Conservation (phyloP, 2,329 filamentous ascomycete genomes). For the Penicillium polonicum region DNA sequence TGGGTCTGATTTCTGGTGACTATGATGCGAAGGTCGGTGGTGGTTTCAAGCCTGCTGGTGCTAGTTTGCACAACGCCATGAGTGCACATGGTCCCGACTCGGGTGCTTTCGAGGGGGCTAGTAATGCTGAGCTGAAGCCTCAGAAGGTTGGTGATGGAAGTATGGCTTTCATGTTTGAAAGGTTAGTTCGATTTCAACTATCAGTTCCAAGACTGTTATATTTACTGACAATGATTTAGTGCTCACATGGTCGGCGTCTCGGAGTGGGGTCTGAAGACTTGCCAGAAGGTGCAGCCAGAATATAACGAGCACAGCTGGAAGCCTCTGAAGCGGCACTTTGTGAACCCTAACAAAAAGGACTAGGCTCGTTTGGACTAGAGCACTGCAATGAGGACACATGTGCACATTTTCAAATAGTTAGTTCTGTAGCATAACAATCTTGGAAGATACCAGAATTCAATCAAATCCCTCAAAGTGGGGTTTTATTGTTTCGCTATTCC, state of each 20-base stretch:
- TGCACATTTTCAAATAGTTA: not conserved
- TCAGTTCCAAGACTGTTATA: not conserved
- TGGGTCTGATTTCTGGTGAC: slow-evolving; percentile 61
- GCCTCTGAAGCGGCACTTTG: slow-evolving; percentile 63
- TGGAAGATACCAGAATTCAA: not conserved
- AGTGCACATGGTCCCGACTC: slow-evolving; percentile 64
- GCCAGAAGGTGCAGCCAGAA: slow-evolving; percentile 66
- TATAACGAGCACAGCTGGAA: slow-evolving; percentile 84
- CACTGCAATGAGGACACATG: not conserved
- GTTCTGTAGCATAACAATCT: not conserved
- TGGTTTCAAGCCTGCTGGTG: slow-evolving; percentile 61
- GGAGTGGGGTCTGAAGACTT: slow-evolving; percentile 70
- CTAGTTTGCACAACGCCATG: slow-evolving; percentile 69
- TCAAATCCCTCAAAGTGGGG: not conserved
- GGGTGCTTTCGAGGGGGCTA: slow-evolving; percentile 56
- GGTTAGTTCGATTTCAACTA: slow-evolving; percentile 27
- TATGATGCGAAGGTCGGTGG: slow-evolving; percentile 60
- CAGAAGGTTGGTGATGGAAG: slow-evolving; percentile 59
- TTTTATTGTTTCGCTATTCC: not conserved
- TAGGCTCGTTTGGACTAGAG: not conserved
- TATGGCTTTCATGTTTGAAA: slow-evolving; percentile 66
- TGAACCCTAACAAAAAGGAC: slow-evolving; percentile 48
- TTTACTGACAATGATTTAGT: slow-evolving; percentile 42
- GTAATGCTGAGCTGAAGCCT: slow-evolving; percentile 54
- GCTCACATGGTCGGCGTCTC: slow-evolving; percentile 69